phyloP scores from a whole-genome alignment of 768 basidiomycete genomes.

The Naganishia vishniacii region DNA sequence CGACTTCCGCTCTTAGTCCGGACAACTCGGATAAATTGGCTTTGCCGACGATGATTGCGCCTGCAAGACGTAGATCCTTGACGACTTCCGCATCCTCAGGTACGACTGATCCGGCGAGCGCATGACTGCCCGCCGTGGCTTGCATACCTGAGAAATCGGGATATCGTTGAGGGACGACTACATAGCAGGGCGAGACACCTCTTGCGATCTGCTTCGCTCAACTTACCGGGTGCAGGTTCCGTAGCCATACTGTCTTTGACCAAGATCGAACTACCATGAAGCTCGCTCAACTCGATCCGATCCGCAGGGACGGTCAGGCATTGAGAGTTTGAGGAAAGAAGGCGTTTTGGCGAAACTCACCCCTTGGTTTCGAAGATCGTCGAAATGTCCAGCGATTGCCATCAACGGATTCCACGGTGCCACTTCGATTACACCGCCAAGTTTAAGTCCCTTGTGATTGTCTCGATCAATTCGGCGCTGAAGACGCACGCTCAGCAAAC shows the following conservation, averaged over 20 bases:
- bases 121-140: constrained; percentile 16
- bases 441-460: constrained; percentile 32
- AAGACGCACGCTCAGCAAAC: not conserved
- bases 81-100: constrained; percentile 1
- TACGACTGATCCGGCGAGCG: not conserved
- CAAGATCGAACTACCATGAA: constrained; percentile 14
- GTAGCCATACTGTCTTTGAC: constrained; percentile 19
- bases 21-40: not conserved
- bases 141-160: constrained; percentile 7
- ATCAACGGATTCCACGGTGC: constrained; percentile 34
- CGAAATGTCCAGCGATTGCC: constrained; percentile 32
- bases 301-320: not conserved
- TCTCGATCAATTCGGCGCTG: constrained; percentile 31
- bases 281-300: not conserved
- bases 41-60: constrained; percentile 21
- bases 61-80: not conserved
- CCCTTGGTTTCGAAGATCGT: constrained; percentile 29
- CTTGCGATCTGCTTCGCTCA: too few relatives aligned
- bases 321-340: not conserved
- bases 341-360: not conserved
- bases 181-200: too few relatives aligned
- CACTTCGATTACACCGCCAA: constrained; percentile 37
- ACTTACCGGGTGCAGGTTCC: not conserved
- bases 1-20: not conserved
- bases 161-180: too few relatives aligned